These are phyloP conservation scores for Lecanicillium sp. DNA, from an alignment of 2,329 filamentous ascomycete genomes.

Conservation along the genomic window DNA sequence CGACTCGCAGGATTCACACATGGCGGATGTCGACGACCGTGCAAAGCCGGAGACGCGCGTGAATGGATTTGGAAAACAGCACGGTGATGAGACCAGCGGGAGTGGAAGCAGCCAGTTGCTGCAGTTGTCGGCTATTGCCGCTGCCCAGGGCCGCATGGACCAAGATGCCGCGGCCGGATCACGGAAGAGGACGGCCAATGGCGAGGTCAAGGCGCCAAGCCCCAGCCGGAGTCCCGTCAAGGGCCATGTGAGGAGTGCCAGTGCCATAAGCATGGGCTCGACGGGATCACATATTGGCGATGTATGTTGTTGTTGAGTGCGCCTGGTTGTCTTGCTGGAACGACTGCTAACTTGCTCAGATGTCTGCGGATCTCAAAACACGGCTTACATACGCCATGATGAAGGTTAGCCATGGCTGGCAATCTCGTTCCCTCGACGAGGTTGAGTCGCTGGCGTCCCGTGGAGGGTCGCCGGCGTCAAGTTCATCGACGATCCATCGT, in stretches of 20 bases:
- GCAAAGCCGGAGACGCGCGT: constrained; percentile 4
- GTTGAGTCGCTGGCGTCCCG: constrained; percentile 69
- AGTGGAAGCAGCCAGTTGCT: constrained; percentile 41
- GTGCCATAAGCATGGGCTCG: constrained; percentile 54
- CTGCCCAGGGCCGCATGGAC: constrained; percentile 41
- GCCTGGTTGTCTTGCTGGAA: too few relatives aligned
- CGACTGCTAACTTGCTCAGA: constrained; percentile 32
- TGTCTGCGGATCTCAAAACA: constrained; percentile 72
- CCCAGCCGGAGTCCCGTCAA: constrained; percentile 38
- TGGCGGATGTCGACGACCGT: constrained; percentile 1
- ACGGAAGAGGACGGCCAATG: constrained; percentile 72
- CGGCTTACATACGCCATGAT: constrained; percentile 89
- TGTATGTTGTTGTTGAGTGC: constrained; percentile 41
- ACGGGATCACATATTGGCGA: constrained; percentile 68
- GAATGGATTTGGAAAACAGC: not conserved
- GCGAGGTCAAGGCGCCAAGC: constrained; percentile 54
- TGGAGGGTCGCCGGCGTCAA: constrained; percentile 54
- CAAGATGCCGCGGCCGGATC: constrained; percentile 31
- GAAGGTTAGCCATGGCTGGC: constrained; percentile 87
- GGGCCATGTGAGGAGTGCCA: constrained; percentile 65
- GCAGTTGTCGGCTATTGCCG: constrained; percentile 51
- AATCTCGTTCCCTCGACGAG: constrained; percentile 68
- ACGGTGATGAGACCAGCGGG: constrained; percentile 1
- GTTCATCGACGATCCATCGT: constrained; percentile 46
- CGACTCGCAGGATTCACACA: constrained; percentile 8